Evolutionary conservation across 1,139 yeast genomes (phyloP), one percentile per base, ranked within the genome.

Genomic region (Protomyces macrosporus): DNA sequence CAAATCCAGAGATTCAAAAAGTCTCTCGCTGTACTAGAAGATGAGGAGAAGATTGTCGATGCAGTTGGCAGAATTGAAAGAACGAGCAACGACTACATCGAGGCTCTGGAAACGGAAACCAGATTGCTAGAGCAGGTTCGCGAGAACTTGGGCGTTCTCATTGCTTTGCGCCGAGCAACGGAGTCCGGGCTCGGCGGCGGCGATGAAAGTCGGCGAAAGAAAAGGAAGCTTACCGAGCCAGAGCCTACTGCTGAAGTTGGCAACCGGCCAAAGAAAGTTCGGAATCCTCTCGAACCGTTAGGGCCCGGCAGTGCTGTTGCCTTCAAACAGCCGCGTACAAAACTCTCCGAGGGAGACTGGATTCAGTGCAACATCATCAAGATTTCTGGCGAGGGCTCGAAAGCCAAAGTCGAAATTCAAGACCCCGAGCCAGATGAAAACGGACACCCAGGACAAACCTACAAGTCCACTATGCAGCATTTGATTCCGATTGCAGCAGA

Each of bases 391-490:
- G 98, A 91, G 69, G 95, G 95, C 0, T 77, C 81, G 34, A 83
- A 83, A 72, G 76, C 72, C 63, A 59, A 76, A 67, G 87, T 84
- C 71, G 98, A 93, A 74, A 91, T 95, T 10, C 83, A 90, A 69
- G 99, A 95, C 74, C 97, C 98, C 0, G 98, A 95, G 73, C 98
- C 98, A 0, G 98, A 95, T 72, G 98, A 93, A 71, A 83, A 86
- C 70, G 89, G 56, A 14, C 54, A 53, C 30, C 61, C 59, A 12
- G 54, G 56, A 33, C 63, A 65, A 48, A 80, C 88, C 0, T 95
- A 87, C 76, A 87, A 85, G 70, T 91, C 97, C 2, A 84, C 82
- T 36, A 84, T 88, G 78, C 85, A 86, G 71, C 98, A 93, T 70
- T 75, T 95, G 4, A 81, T 93, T 40, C 78, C 86, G 53, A 86